Evolutionary conservation across 306 rosid genomes (phyloP), one percentile per base, ranked within the genome.

Genomic region (Cucurbita moschata): DNA sequence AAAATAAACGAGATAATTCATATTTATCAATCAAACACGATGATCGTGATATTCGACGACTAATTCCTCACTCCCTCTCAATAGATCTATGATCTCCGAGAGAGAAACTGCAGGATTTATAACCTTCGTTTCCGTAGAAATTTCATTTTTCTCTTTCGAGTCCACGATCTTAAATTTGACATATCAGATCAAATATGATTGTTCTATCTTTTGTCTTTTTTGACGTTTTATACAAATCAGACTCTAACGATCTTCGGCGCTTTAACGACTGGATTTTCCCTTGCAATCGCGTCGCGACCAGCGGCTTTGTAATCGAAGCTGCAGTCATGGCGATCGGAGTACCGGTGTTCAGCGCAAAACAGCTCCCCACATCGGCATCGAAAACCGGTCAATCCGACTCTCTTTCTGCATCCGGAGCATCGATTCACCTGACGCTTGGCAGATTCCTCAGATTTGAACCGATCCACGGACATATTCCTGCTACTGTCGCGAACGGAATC

Each of bases 321-420:
- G 82, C 99, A 95, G n/a, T 84, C 90, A 56, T 95, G 99, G 15
- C 99, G 95, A 77, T 95, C 99, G 62, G 99, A 84, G 79, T 95
- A 95, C 71, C 99, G 90, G 43, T 95, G 99, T 57, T 89, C 91
- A 0, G 88, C 35, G 79, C 99, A 95, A 74, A 91, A 95, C 0
- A 95, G 90, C 8, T 95, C 97, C 0, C 99, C 99, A 65, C 99
- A 95, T 9, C 99, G 95, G 77, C 99, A 95, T 4, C 96, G 84
- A 77, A 95, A 88, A 8, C 99, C 97, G 58, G 97, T 91, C 55
- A 95, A 82, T 0, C 99, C 99, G 23, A 95, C 97, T 76, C 90
- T 80, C 60, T 85, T 74, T 35, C 87, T 83, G 52, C 99, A 95
- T 0, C 99, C 96, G 19, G 96, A 89, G 83, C 99, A 95, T 6